phyloP scores from a whole-genome alignment of 2,329 filamentous ascomycete species.

The Cladosporium austrohemisphaericum region DNA sequence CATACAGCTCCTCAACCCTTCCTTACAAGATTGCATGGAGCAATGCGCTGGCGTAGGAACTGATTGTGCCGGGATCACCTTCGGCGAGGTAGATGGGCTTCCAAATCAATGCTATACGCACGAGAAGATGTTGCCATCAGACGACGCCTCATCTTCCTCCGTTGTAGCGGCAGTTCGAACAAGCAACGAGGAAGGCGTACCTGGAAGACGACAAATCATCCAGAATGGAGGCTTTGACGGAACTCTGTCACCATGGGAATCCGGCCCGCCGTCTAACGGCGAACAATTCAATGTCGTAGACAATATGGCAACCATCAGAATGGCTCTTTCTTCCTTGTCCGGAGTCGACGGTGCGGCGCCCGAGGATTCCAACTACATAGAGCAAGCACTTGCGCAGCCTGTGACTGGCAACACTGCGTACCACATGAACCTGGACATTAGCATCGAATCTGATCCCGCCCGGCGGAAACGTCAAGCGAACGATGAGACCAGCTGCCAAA shows the following conservation, averaged over 20 bases:
- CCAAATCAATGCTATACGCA: neutral
- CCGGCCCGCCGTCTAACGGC: neutral
- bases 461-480: neutral
- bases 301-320: neutral
- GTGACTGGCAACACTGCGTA: neutral
- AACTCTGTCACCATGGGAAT: conserved; percentile 1
- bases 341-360: too few relatives aligned
- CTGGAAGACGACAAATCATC: neutral
- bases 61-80: conserved; percentile 2
- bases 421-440: neutral
- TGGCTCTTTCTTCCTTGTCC: too few relatives aligned
- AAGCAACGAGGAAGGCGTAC: neutral
- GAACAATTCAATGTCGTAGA: neutral
- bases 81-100: neutral
- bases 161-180: neutral
- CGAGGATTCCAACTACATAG: neutral
- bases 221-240: conserved; percentile 1
- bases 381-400: neutral
- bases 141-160: neutral
- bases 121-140: neutral
- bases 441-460: neutral
- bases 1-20: neutral
- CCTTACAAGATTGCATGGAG: neutral
- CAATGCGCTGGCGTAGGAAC: conserved; percentile 5
- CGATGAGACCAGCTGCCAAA: neutral